Percentiles rank a stretch among this genome's conserved stretches.
These are phyloP conservation scores for Pleurozium schreberi DNA, from an alignment of 225 moss, liverwort and hornwort species.

Conservation along the genomic window DNA sequence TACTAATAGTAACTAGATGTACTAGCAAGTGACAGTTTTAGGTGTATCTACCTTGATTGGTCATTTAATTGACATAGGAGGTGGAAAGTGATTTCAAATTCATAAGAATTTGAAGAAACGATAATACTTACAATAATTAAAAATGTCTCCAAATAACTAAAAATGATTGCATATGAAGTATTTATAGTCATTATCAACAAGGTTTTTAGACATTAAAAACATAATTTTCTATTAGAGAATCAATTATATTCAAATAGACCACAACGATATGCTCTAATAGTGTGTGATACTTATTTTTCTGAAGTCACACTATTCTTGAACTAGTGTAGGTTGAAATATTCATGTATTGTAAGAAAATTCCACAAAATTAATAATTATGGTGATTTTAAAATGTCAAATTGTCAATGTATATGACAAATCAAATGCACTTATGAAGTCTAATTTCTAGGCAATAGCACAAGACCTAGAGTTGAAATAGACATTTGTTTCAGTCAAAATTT, in stretches of 20 bases:
- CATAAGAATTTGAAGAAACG: neutral
- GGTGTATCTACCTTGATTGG: too few relatives aligned
- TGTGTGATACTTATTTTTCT: neutral
- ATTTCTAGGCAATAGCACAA: too few relatives aligned
- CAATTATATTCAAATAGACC: neutral
- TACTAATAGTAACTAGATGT: too few relatives aligned
- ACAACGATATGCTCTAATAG: neutral
- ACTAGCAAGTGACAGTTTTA: too few relatives aligned
- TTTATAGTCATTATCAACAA: neutral
- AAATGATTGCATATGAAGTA: fast-evolving
- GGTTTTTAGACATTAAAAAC: neutral
- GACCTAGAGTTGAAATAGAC: too few relatives aligned
- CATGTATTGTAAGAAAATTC: neutral
- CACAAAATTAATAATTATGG: fast-evolving
- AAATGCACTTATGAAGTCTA: too few relatives aligned
- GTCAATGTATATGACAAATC: too few relatives aligned
- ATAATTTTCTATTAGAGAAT: neutral
- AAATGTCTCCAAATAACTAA: neutral
- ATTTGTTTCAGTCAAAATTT: too few relatives aligned
- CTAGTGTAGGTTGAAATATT: neutral
- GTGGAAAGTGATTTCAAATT: neutral
- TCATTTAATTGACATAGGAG: too few relatives aligned
- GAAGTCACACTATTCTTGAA: neutral
- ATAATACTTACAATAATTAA: neutral
- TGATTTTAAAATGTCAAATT: too few relatives aligned